These are phyloP conservation scores for Pilaira anomala DNA, from an alignment of 192 early-diverging fungal genomes.

Conservation along the genomic window DNA sequence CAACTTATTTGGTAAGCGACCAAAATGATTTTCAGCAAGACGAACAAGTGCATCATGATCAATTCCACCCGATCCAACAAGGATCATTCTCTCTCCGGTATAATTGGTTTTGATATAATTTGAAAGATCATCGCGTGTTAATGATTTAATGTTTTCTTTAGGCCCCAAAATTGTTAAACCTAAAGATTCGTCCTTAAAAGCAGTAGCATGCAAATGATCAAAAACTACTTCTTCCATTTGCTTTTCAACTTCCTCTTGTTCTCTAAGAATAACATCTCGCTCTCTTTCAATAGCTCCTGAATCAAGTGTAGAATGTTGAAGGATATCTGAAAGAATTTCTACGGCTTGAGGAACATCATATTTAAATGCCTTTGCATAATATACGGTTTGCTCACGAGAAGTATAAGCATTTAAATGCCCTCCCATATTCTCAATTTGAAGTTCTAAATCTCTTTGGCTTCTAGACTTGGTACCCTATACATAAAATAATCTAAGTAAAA, in stretches of 20 bases:
- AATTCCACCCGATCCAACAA: slow-evolving; percentile 89
- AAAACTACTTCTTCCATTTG: slow-evolving; percentile 98
- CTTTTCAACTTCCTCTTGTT: slow-evolving; percentile 92
- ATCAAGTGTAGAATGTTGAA: slow-evolving; percentile 79
- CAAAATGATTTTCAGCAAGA: slow-evolving; percentile 93
- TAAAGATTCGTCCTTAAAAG: slow-evolving; percentile 85
- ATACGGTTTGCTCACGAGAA: slow-evolving; percentile 97
- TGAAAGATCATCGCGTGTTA: slow-evolving; percentile 80
- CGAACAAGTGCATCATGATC: slow-evolving; percentile 91
- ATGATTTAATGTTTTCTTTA: slow-evolving; percentile 87
- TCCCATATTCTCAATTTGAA: slow-evolving; percentile 97
- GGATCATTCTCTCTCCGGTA: slow-evolving; percentile 95
- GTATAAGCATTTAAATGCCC: slow-evolving; percentile 98
- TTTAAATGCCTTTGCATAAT: slow-evolving; percentile 94
- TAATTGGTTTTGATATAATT: slow-evolving; percentile 94
- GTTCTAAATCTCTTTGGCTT: slow-evolving; percentile 87
- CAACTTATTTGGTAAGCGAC: slow-evolving; percentile 52
- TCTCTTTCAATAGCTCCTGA: slow-evolving; percentile 89
- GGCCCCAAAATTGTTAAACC: slow-evolving; percentile 95
- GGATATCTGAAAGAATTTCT: slow-evolving; percentile 92
- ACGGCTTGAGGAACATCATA: slow-evolving; percentile 85
- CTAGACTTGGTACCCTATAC: slow-evolving; percentile 82
- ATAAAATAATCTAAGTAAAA: background rate
- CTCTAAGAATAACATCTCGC: slow-evolving; percentile 95
- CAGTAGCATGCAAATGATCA: slow-evolving; percentile 95